phyloP scores from a whole-genome alignment of 176 grass and related monocot genomes.

The Neostapfia colusana region DNA sequence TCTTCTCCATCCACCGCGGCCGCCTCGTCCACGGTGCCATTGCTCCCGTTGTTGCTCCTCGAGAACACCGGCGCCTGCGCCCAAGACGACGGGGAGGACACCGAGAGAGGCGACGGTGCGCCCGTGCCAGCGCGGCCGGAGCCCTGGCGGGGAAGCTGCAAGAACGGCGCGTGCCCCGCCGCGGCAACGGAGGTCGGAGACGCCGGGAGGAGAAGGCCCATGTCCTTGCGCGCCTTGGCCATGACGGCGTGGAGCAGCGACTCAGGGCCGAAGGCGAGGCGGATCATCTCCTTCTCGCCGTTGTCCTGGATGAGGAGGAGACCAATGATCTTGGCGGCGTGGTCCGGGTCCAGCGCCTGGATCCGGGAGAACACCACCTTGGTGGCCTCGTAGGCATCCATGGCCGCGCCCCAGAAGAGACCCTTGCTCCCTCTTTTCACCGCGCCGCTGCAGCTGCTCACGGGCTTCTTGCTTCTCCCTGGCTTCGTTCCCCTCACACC shows the following conservation, averaged over 20 bases:
- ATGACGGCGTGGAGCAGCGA: conserved; percentile 70
- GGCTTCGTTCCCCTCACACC: neutral
- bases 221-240: conserved; percentile 68
- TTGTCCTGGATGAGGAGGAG: conserved; percentile 86
- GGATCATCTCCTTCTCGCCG: conserved; percentile 98
- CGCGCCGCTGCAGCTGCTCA: conserved; percentile 25
- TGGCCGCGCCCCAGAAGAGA: conserved; percentile 27
- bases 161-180: conserved; percentile 33
- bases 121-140: conserved; percentile 38
- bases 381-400: conserved; percentile 92
- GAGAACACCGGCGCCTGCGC: conserved; percentile 62
- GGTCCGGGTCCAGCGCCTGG: conserved; percentile 79
- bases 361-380: conserved; percentile 91
- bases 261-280: conserved; percentile 87
- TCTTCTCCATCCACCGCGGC: conserved; percentile 38
- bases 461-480: conserved; percentile 40
- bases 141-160: conserved; percentile 58
- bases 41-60: conserved; percentile 47
- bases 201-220: conserved; percentile 44
- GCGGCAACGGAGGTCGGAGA: conserved; percentile 42
- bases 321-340: conserved; percentile 95
- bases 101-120: conserved; percentile 50
- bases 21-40: conserved; percentile 37
- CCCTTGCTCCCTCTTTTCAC: neutral
- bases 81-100: conserved; percentile 69